A percentile compares a stretch with the other conserved stretches of the same genome.
phyloP scores from a whole-genome alignment of 805 yeast species.

The Ogataea methylovora region DNA sequence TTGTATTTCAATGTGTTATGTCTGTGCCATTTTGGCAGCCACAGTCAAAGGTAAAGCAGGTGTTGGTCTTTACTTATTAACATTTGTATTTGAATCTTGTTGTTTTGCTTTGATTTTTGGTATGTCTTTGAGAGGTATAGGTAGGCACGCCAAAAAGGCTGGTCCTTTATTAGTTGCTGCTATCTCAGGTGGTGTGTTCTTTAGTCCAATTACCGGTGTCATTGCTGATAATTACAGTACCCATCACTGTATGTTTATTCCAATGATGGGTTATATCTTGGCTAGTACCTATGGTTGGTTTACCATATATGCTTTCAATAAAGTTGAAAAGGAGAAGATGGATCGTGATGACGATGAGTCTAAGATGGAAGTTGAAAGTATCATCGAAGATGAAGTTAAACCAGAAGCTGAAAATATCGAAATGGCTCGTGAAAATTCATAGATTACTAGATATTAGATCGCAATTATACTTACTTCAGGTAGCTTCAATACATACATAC shows the following conservation, averaged over 20 bases:
- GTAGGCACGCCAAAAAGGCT: conserved; percentile 7
- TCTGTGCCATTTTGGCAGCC: conserved; percentile 4
- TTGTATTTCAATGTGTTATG: conserved; percentile 1
- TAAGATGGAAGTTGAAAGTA: background rate
- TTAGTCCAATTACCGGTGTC: conserved; percentile 18
- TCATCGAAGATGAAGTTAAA: background rate
- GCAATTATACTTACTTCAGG: no score
- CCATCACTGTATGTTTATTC: conserved; percentile 16
- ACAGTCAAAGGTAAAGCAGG: conserved; percentile 6
- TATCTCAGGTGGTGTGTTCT: conserved; percentile 16
- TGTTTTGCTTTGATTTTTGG: conserved; percentile 9
- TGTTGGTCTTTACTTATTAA: conserved; percentile 4
- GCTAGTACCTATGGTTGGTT: conserved; percentile 18
- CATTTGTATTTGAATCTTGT: conserved; percentile 6
- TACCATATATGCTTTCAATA: conserved; percentile 3
- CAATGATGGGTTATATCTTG: conserved; percentile 17
- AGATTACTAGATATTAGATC: background rate
- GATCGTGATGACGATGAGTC: background rate
- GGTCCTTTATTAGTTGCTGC: conserved; percentile 14
- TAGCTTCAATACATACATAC: no score
- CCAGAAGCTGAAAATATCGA: background rate
- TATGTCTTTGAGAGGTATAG: conserved; percentile 7
- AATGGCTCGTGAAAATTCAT: background rate
- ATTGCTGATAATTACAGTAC: conserved; percentile 17
- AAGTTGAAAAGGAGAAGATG: conserved; percentile 1